Evolutionary conservation across 495 filamentous ascomycete genomes (phyloP), one percentile per base, ranked within the genome.

Genomic region (Usnea hakonensis): DNA sequence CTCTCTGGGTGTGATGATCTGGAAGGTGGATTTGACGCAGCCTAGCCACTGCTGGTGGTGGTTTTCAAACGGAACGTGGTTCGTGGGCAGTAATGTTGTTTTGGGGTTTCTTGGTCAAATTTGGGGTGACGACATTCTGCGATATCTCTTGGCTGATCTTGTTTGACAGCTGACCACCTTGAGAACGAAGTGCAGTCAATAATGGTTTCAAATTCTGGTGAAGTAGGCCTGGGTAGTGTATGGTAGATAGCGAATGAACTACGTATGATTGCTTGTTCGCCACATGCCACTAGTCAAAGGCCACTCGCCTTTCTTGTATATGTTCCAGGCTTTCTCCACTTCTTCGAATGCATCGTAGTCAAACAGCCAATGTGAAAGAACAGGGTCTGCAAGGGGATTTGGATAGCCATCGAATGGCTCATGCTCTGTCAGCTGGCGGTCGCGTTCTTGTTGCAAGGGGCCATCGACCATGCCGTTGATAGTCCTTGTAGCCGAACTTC

Each of bases 401-500:
- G 77, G 77, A 40, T 72, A 61, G 37, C 65, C 66, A 2, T 80
- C 41, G 58, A 67, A 37, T 59, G 76, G 61, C 38, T 68, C 33
- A 35, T 70, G 60, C 65, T 63, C 26, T 65, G 61, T 17, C 60
- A 82, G 71, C 33, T 75, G 71, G 54, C 71, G 68, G 60, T 84
- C 81, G 13, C 81, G 72, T 23, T 77, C 76, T 32, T 70, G 56
- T 61, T 83, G 82, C 56, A 79, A 75, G 1, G 73, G 71, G 1
- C 82, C 82, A 60, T 84, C 81, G 16, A 74, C 75, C 19, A 84
- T 66, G 60, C 83, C 79, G 60, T 82, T 74, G 0, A 76, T 70
- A 58, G 76, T 63, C 23, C 79, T 77, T 56, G 81, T 80, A n/a
- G 71, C 65, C 1, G 76, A 76, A 1, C 81, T 80, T 0, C 78